phyloP scores from a whole-genome alignment of 2,329 filamentous ascomycete species.

The Botrytis cinerea region DNA sequence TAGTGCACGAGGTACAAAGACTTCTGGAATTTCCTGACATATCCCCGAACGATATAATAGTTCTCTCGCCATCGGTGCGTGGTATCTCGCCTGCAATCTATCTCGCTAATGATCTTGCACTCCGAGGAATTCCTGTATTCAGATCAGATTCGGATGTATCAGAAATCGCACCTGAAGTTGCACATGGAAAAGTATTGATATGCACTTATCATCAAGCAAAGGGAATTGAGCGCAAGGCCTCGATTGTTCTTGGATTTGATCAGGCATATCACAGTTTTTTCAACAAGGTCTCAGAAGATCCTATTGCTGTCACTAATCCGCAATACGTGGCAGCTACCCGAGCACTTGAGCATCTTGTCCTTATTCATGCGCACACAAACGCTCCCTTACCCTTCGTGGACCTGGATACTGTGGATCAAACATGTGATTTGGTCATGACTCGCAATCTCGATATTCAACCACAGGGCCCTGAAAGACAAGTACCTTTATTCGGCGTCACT shows the following conservation, averaged over 20 bases:
- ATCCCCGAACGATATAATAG: conserved; percentile 10
- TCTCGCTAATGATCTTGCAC: conserved; percentile 19
- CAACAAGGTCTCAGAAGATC: not conserved
- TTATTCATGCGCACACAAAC: conserved; percentile 5
- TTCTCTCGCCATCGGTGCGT: conserved; percentile 19
- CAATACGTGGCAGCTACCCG: conserved; percentile 22
- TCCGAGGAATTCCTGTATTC: conserved; percentile 11
- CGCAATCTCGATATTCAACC: not conserved
- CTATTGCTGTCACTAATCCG: conserved; percentile 20
- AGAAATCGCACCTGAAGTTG: conserved; percentile 14
- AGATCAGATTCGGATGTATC: conserved; percentile 22
- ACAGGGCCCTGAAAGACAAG: not conserved
- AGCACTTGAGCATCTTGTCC: conserved; percentile 18
- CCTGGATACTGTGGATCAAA: not conserved
- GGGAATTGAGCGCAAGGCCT: conserved; percentile 18
- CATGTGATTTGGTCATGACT: conserved; percentile 13
- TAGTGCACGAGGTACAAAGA: conserved; percentile 10
- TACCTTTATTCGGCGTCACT: not conserved
- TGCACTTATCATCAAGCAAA: conserved; percentile 22
- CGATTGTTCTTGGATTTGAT: conserved; percentile 15
- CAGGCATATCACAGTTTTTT: conserved; percentile 7
- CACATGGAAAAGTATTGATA: conserved; percentile 13
- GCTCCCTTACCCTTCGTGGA: conserved; percentile 4
- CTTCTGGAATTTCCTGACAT: conserved; percentile 10
- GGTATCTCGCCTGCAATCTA: not conserved